A percentile compares a stretch with the other conserved stretches of the same genome.
Evolutionary conservation across 805 yeast species (phyloP).

Genomic region (Starmerella scarabaei): DNA sequence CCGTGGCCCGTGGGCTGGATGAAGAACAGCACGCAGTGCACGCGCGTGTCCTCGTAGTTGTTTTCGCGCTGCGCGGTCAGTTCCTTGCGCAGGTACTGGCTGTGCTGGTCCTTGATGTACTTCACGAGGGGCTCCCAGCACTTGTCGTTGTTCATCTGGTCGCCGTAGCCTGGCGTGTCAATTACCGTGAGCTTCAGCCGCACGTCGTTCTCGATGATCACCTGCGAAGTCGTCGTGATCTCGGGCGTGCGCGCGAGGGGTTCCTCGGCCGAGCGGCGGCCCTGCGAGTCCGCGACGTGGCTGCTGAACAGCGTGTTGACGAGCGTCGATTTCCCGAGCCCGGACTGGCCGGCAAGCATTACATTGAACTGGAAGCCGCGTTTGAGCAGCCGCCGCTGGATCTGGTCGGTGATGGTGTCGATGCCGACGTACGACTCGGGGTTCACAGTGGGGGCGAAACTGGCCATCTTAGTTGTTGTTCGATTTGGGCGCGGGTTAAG

Average conservation of each 20-base stretch:
- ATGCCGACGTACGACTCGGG: constrained; percentile 86
- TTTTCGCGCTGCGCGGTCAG: constrained; percentile 87
- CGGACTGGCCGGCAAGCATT: constrained; percentile 85
- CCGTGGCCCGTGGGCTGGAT: constrained; percentile 81
- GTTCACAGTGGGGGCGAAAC: constrained; percentile 13
- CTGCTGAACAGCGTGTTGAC: constrained; percentile 83
- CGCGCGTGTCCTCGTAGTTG: constrained; percentile 72
- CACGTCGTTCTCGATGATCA: constrained; percentile 74
- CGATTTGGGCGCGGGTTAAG: no score
- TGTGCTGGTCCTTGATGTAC: constrained; percentile 90
- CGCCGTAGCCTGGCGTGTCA: constrained; percentile 98
- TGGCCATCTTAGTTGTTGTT: not conserved
- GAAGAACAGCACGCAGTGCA: constrained; percentile 85
- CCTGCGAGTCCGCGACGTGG: constrained; percentile 59
- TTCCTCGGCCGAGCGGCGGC: constrained; percentile 52
- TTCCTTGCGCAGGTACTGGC: constrained; percentile 80
- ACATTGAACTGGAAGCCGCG: constrained; percentile 89
- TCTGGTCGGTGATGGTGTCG: constrained; percentile 90
- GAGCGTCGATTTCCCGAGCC: constrained; percentile 87
- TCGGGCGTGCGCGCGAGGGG: constrained; percentile 81
- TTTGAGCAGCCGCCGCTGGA: constrained; percentile 80
- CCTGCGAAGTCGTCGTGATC: constrained; percentile 36
- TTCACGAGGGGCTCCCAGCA: constrained; percentile 95
- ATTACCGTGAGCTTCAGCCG: constrained; percentile 73
- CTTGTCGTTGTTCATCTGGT: constrained; percentile 85